A percentile compares a stretch with the other conserved stretches of the same genome.
phyloP scores from a whole-genome alignment of 495 filamentous ascomycete genomes.

The Hypoxylon subgilvum region DNA sequence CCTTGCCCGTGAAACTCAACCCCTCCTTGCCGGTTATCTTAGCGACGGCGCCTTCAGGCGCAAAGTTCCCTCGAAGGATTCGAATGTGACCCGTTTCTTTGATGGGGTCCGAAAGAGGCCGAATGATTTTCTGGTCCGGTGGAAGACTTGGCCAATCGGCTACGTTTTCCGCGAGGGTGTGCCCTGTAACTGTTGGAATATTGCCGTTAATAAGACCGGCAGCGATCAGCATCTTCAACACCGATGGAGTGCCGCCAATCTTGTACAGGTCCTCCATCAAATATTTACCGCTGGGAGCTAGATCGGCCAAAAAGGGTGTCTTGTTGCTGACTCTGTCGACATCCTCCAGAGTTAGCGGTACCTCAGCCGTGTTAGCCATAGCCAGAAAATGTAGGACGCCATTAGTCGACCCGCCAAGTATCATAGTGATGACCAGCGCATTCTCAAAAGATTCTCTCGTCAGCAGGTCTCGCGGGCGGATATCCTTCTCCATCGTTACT shows the following conservation, averaged over 20 bases:
- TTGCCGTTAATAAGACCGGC: slow-evolving; percentile 80
- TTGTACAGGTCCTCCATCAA: slow-evolving; percentile 96
- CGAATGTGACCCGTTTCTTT: slow-evolving; percentile 88
- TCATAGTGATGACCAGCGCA: slow-evolving; percentile 91
- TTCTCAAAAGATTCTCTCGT: slow-evolving; percentile 90
- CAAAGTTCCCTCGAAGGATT: slow-evolving; percentile 87
- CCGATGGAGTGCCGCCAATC: slow-evolving; percentile 86
- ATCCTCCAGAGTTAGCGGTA: slow-evolving; percentile 84
- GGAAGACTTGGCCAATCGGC: slow-evolving; percentile 78
- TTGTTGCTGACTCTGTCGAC: slow-evolving; percentile 86
- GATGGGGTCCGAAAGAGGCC: slow-evolving; percentile 80
- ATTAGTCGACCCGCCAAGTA: slow-evolving; percentile 88
- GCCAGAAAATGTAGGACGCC: slow-evolving; percentile 93
- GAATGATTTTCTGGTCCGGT: slow-evolving; percentile 84
- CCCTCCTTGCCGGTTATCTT: slow-evolving; percentile 99
- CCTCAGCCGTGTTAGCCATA: slow-evolving; percentile 88
- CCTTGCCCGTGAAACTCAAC: slow-evolving; percentile 77
- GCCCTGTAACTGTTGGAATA: slow-evolving; percentile 90
- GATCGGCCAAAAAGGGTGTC: slow-evolving; percentile 91
- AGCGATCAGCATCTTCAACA: slow-evolving; percentile 89
- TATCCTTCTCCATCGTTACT: slow-evolving; percentile 82
- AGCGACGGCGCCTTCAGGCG: slow-evolving; percentile 89
- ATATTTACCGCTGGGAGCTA: slow-evolving; percentile 85
- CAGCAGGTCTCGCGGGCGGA: slow-evolving; percentile 81
- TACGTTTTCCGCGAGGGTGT: slow-evolving; percentile 87